phyloP scores from a whole-genome alignment of 2,329 filamentous ascomycete species.

The Fusarium chaquense region DNA sequence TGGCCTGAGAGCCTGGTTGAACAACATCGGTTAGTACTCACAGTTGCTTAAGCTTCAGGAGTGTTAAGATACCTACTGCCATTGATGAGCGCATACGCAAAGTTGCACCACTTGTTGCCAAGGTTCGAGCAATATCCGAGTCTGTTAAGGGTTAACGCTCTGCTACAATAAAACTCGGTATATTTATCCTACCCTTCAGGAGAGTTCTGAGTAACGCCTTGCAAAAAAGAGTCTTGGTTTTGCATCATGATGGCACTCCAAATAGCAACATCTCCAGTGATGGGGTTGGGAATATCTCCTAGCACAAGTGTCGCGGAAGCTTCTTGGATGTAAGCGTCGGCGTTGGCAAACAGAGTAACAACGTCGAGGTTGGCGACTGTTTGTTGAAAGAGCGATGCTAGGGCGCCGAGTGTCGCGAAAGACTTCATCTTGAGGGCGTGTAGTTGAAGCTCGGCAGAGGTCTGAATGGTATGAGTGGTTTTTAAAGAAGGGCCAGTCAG shows the following conservation, averaged over 20 bases:
- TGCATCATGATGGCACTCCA: conserved; percentile 30
- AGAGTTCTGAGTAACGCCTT: conserved; percentile 19
- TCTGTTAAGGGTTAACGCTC: neutral
- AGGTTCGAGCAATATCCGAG: conserved; percentile 16
- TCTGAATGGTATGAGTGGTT: no score
- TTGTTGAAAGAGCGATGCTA: no score
- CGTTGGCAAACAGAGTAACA: neutral
- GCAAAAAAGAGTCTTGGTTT: conserved; percentile 14
- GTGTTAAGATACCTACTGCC: neutral
- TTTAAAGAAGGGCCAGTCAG: no score
- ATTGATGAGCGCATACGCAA: conserved; percentile 21
- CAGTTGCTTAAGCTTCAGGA: no score
- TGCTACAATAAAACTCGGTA: no score
- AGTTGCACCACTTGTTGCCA: conserved; percentile 27
- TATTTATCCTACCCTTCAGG: neutral
- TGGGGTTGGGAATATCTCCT: conserved; percentile 4
- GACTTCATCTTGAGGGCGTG: no score
- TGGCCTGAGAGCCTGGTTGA: neutral
- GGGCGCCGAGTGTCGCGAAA: no score
- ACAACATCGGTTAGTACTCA: no score
- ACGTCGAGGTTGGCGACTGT: conserved; percentile 4
- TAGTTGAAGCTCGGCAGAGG: no score
- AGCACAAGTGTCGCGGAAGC: conserved; percentile 21
- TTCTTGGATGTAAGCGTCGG: conserved; percentile 15
- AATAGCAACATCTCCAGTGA: conserved; percentile 20